phyloP scores from a whole-genome alignment of 768 basidiomycete genomes.

The Leccinum boreale region DNA sequence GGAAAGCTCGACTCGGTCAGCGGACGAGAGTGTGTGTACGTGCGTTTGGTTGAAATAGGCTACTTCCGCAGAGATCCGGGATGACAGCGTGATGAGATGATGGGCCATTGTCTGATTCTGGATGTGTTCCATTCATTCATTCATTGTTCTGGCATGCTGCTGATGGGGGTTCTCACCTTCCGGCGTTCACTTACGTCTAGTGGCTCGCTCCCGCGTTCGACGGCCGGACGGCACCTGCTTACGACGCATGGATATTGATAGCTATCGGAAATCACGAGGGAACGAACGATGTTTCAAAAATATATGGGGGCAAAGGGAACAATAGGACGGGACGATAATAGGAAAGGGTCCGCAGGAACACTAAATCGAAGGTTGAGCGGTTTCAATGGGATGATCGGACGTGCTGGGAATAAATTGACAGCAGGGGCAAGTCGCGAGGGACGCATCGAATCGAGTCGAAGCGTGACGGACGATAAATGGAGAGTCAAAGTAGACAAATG shows the following conservation, averaged over 20 bases:
- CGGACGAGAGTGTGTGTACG: neutral
- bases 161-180: slow-evolving; percentile 25
- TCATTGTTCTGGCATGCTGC: slow-evolving; percentile 20
- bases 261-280: slow-evolving; percentile 16
- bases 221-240: slow-evolving; percentile 16
- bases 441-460: neutral
- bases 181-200: slow-evolving; percentile 30
- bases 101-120: slow-evolving; percentile 10
- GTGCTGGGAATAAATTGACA: neutral
- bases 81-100: slow-evolving; percentile 11
- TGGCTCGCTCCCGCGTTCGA: slow-evolving; percentile 32
- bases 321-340: slow-evolving; percentile 10
- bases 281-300: slow-evolving; percentile 8
- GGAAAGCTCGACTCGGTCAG: slow-evolving; percentile 3
- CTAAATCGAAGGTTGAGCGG: slow-evolving; percentile 28
- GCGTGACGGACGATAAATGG: slow-evolving; percentile 11
- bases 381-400: slow-evolving; percentile 26
- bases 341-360: slow-evolving; percentile 18
- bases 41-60: neutral
- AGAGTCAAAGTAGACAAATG: slow-evolving; percentile 2
- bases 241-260: slow-evolving; percentile 19
- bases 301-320: slow-evolving; percentile 5
- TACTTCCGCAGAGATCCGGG: neutral
- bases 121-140: slow-evolving; percentile 25
- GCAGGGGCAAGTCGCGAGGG: slow-evolving; percentile 12